Base-by-base conservation (phyloP, 306 rosid genomes). In the Acacia acuminata region DNA sequence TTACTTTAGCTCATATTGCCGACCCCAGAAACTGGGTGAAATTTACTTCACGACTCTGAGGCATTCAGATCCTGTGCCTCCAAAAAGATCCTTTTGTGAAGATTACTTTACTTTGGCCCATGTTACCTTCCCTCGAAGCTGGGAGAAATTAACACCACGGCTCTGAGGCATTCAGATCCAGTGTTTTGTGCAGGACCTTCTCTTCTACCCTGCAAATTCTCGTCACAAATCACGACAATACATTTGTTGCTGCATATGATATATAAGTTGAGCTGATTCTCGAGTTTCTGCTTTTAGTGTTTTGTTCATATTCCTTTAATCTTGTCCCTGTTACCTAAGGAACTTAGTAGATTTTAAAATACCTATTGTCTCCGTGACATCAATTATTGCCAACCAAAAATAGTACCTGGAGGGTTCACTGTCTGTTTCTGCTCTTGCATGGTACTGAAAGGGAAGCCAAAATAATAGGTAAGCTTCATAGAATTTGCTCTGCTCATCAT, bases 1-100 rank as follows among this genome's bases (percentile, higher is more conserved):
- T 20, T 11, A 73, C 73, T 40, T 82, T 82, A 71, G 61, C 84
- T n/a, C 13, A 44, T 50, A 66, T 73, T 81, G 77, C 81, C 65
- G 87, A 86, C 51, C 75, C 89, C 40, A 4, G 20, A 60, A 86
- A 71, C 73, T 38, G 81, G 79, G 84, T 75, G 77, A 84, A 89
- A 84, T 69, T 78, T 82, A 79, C 85, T 84, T 85, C 96, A 64
- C 87, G 90, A 24, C 92, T 92, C 36, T 92, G 88, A 88, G 87
- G 67, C 73, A 78, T 83, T 36, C 73, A 44, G 47, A 10, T 9
- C 47, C 47, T 10, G 13, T 38, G 71, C 60, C 74, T 78, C 89
- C 73, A 67, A 43, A 77, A 82, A 71, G 71, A 81, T 48, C 79
- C 73, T 53, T 53, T 82, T 73, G 80, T 79, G 79, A 84, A 82